Evolutionary conservation across 768 basidiomycete genomes (phyloP).

Genomic region (Ramaria rubella): DNA sequence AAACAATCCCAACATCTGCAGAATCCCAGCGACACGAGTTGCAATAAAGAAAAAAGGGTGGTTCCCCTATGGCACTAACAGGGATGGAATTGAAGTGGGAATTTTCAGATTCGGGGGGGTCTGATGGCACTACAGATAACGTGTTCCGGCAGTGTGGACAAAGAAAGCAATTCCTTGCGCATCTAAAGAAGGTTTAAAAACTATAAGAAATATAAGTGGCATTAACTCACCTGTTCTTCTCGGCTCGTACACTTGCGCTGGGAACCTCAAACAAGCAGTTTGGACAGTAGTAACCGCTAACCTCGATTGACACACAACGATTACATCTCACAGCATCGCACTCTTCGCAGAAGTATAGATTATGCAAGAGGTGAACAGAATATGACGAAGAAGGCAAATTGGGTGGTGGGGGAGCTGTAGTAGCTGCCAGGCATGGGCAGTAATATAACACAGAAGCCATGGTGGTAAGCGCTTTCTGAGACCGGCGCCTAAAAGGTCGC

Average conservation of each 20-base stretch:
- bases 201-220: not conserved
- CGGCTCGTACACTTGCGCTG: conserved; percentile 94
- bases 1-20: conserved; percentile 81
- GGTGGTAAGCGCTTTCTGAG: too few species aligned
- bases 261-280: conserved; percentile 98
- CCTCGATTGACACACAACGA: conserved; percentile 85
- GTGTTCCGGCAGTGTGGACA: conserved; percentile 93
- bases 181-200: conserved; percentile 44
- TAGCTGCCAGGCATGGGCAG: conserved; percentile 62
- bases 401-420: conserved; percentile 62
- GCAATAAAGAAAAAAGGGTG: conserved; percentile 89
- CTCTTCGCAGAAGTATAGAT: conserved; percentile 96
- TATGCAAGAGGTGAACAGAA: conserved; percentile 77
- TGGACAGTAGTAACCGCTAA: conserved; percentile 96
- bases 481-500: too few species aligned
- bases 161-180: conserved; percentile 95
- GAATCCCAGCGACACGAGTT: conserved; percentile 95
- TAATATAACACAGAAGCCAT: conserved; percentile 51
- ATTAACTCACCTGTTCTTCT: conserved; percentile 78
- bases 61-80: conserved; percentile 62
- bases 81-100: conserved; percentile 43
- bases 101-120: conserved; percentile 62
- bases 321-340: conserved; percentile 95
- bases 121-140: conserved; percentile 84
- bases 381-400: conserved; percentile 70